A percentile compares a stretch with the other conserved stretches of the same genome.
Evolutionary conservation across 2,329 filamentous ascomycete genomes (phyloP).

Genomic region (Epichloe aotearoae): DNA sequence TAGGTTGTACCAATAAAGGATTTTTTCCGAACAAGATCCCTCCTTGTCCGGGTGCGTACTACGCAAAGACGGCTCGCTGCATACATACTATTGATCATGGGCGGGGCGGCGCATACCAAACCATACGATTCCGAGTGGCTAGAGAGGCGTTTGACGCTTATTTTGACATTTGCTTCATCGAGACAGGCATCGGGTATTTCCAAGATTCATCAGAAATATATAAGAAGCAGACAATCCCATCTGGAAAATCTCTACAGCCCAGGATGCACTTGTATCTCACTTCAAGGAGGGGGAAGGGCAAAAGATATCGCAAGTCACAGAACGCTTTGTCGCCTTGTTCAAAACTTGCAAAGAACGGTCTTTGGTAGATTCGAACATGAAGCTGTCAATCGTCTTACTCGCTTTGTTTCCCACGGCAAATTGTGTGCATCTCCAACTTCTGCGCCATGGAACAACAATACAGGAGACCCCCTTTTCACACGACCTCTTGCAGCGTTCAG

Average conservation of each 20-base stretch:
- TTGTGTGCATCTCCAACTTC: neutral
- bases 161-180: neutral
- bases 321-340: neutral
- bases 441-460: neutral
- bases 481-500: neutral
- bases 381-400: neutral
- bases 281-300: neutral
- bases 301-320: neutral
- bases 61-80: neutral
- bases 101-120: neutral
- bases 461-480: neutral
- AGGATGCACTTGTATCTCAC: too few species aligned
- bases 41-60: neutral
- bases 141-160: neutral
- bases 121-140: neutral
- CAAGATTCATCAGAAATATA: neutral
- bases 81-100: neutral
- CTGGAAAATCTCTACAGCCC: neutral
- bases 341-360: neutral
- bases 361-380: neutral
- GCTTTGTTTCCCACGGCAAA: neutral
- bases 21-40: neutral
- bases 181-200: too few species aligned
- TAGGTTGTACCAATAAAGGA: neutral
- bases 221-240: neutral